Percentiles rank a stretch among this genome's conserved stretches.
These are phyloP conservation scores for Claviceps pazoutovae DNA, from an alignment of 2,329 filamentous ascomycete species.

Conservation along the genomic window DNA sequence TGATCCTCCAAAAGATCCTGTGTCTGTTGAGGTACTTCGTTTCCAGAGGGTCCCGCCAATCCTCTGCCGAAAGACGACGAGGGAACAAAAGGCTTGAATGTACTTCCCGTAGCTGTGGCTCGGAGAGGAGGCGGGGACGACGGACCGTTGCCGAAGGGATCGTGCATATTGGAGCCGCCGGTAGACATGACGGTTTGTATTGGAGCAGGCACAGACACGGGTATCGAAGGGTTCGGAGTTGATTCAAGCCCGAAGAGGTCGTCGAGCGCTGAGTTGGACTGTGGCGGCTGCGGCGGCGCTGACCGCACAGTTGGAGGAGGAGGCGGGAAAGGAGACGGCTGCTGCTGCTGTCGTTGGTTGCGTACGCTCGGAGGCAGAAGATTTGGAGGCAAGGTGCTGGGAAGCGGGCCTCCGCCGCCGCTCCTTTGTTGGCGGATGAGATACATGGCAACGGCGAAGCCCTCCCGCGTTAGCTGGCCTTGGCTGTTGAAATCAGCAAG, in stretches of 20 bases:
- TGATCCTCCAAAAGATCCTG: conserved; percentile 87
- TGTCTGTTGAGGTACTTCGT: conserved; percentile 35
- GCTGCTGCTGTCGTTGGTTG: conserved; percentile 24
- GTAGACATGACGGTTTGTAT: conserved; percentile 53
- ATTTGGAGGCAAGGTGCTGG: conserved; percentile 63
- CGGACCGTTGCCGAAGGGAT: conserved; percentile 48
- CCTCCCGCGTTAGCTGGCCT: conserved; percentile 71
- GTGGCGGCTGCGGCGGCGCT: conserved; percentile 27
- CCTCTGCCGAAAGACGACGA: conserved; percentile 85
- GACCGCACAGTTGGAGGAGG: conserved; percentile 27
- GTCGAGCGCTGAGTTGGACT: conserved; percentile 70
- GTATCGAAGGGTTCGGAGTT: conserved; percentile 24
- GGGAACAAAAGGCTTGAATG: conserved; percentile 83
- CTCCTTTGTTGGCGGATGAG: conserved; percentile 81
- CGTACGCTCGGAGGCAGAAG: conserved; percentile 81
- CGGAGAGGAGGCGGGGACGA: conserved; percentile 43
- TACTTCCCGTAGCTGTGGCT: conserved; percentile 31
- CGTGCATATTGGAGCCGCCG: conserved; percentile 53
- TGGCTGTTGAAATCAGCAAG: conserved; percentile 86
- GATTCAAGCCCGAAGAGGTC: conserved; percentile 86
- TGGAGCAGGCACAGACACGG: conserved; percentile 33
- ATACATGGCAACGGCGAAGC: conserved; percentile 96
- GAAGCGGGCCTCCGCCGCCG: conserved; percentile 49
- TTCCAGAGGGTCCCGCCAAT: conserved; percentile 63
- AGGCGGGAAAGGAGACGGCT: conserved; percentile 22